Percentiles rank a stretch among this genome's conserved stretches.
Evolutionary conservation across 352 stramenopile genomes (phyloP).

Genomic region (Phytophthora citrophthora): DNA sequence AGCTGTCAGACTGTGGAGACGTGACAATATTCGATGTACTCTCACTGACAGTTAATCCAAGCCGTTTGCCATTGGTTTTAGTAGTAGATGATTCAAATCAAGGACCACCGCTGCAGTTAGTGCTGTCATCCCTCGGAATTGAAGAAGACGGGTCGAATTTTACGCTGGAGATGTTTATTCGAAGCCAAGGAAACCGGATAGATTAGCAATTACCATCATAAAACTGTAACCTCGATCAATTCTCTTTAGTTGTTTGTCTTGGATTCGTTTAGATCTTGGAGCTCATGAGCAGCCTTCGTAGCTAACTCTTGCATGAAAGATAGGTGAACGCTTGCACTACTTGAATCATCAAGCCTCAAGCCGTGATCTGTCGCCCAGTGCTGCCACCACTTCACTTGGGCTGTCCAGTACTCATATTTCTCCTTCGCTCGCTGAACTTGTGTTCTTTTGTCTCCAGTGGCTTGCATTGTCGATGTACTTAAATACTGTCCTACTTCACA

Average conservation of each 20-base stretch:
- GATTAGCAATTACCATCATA: not conserved
- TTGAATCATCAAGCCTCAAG: slow-evolving; percentile 6
- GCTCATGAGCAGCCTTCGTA: slow-evolving; percentile 17
- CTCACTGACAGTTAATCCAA: slow-evolving; percentile 1
- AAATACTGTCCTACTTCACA: not conserved
- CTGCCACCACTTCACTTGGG: slow-evolving; percentile 30
- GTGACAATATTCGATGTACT: slow-evolving; percentile 16
- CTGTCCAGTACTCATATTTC: slow-evolving; percentile 24
- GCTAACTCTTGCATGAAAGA: slow-evolving; percentile 24
- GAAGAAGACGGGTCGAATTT: slow-evolving; percentile 13
- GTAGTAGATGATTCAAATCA: slow-evolving; percentile 3
- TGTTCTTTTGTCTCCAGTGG: not conserved
- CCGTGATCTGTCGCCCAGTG: slow-evolving; percentile 24
- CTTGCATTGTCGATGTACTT: not conserved
- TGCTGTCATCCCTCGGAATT: slow-evolving; percentile 22
- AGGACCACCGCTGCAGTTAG: slow-evolving; percentile 11
- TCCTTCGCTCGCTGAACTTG: slow-evolving; percentile 8
- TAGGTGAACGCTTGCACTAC: slow-evolving; percentile 15
- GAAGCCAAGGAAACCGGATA: not conserved
- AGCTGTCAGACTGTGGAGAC: slow-evolving; percentile 15
- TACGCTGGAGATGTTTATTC: slow-evolving; percentile 3
- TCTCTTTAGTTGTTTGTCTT: not conserved
- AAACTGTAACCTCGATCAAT: slow-evolving; percentile 2
- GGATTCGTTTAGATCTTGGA: not conserved
- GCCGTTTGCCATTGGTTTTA: slow-evolving; percentile 17